Percentiles rank a stretch among this genome's conserved stretches.
phyloP scores from a whole-genome alignment of 805 yeast genomes.

The Candida alai region DNA sequence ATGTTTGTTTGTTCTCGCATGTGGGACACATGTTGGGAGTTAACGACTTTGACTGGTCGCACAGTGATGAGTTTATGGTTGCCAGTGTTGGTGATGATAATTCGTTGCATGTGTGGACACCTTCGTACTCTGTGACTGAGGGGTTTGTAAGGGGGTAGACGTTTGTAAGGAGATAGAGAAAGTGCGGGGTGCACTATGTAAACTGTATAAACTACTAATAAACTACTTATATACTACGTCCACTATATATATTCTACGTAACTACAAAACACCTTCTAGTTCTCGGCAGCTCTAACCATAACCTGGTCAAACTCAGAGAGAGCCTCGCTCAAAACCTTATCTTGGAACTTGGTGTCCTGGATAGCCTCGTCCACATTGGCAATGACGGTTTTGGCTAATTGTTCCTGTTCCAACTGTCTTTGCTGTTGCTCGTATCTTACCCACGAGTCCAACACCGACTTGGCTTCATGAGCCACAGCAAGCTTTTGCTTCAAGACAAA shows the following conservation, averaged over 20 bases:
- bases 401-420: constrained; percentile 94
- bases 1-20: constrained; percentile 56
- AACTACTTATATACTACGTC: too few relatives aligned
- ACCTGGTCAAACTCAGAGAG: constrained; percentile 87
- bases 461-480: constrained; percentile 85
- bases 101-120: constrained; percentile 83
- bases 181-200: too few relatives aligned
- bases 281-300: constrained; percentile 63
- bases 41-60: constrained; percentile 81
- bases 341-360: constrained; percentile 88
- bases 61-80: constrained; percentile 63
- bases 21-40: constrained; percentile 88
- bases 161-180: too few relatives aligned
- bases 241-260: neutral
- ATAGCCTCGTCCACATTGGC: constrained; percentile 85
- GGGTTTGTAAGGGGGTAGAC: neutral
- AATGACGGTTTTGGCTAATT: constrained; percentile 80
- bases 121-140: constrained; percentile 30
- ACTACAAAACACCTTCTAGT: constrained; percentile 17
- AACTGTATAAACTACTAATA: too few relatives aligned
- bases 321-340: constrained; percentile 83
- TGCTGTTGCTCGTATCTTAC: constrained; percentile 96
- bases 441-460: constrained; percentile 96
- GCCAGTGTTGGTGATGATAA: constrained; percentile 84
- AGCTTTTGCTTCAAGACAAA: constrained; percentile 91